Evolutionary conservation across 2,329 filamentous ascomycete species (phyloP).

Genomic region (Venturia oleaginea): DNA sequence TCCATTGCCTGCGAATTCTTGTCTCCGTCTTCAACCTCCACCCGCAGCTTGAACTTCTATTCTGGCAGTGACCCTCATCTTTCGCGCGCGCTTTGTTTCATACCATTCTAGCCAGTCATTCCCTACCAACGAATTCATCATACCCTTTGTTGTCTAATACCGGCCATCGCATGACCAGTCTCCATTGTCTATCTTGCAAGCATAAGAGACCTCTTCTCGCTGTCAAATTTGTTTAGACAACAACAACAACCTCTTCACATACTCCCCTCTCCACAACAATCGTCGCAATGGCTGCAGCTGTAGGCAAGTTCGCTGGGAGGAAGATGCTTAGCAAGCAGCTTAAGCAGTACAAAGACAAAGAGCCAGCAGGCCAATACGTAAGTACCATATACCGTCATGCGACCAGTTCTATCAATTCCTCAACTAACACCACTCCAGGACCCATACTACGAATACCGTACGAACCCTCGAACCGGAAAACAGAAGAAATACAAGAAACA

Average conservation of each 20-base stretch:
- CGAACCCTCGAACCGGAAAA: conserved; percentile 64
- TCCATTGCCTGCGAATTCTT: background rate
- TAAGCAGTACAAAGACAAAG: conserved; percentile 38
- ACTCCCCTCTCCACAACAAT: background rate
- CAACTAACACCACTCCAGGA: conserved; percentile 48
- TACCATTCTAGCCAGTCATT: background rate
- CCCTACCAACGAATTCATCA: background rate
- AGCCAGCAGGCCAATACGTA: conserved; percentile 33
- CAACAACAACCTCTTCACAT: background rate
- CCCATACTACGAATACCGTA: conserved; percentile 78
- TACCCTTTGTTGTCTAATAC: background rate
- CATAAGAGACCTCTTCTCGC: background rate
- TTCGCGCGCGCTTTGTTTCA: background rate
- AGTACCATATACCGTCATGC: conserved; percentile 16
- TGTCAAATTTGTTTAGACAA: background rate
- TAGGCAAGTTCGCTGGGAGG: conserved; percentile 42
- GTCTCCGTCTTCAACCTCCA: background rate
- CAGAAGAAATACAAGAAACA: conserved; percentile 79
- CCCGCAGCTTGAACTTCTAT: background rate
- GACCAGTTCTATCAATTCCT: background rate
- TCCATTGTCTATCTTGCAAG: background rate
- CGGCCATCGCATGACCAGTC: background rate
- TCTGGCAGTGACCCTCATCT: background rate
- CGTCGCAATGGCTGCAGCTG: conserved; percentile 32
- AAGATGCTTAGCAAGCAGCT: conserved; percentile 40